Percentiles rank a stretch among this genome's conserved stretches.
Evolutionary conservation across 805 yeast species (phyloP).

Genomic region (Ogataea naganishii): DNA sequence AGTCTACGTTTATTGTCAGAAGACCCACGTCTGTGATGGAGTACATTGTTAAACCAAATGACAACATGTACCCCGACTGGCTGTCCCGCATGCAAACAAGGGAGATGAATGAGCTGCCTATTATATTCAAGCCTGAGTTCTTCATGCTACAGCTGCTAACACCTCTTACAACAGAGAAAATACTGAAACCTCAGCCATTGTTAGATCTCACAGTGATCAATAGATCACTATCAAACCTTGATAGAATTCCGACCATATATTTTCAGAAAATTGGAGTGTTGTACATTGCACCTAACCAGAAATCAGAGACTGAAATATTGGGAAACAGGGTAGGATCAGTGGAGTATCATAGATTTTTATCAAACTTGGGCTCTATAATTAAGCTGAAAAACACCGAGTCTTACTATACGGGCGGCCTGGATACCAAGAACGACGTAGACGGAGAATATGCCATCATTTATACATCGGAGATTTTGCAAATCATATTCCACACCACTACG

Average conservation of each 20-base stretch:
- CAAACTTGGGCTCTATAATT: slow-evolving; percentile 52
- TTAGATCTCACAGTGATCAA: slow-evolving; percentile 20
- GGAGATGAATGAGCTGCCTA: slow-evolving; percentile 10
- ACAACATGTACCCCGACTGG: slow-evolving; percentile 24
- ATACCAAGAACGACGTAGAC: slow-evolving; percentile 57
- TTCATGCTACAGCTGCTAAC: slow-evolving; percentile 11
- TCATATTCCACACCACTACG: slow-evolving; percentile 73
- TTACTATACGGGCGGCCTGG: slow-evolving; percentile 71
- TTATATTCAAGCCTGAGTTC: slow-evolving; percentile 13
- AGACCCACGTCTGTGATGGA: slow-evolving; percentile 59
- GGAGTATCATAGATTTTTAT: slow-evolving; percentile 51
- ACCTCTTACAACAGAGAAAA: slow-evolving; percentile 5
- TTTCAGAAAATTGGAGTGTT: slow-evolving; percentile 73
- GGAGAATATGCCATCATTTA: slow-evolving; percentile 71
- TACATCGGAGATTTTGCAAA: slow-evolving; percentile 62
- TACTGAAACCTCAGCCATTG: slow-evolving; percentile 12
- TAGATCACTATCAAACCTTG: slow-evolving; percentile 56
- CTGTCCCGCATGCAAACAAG: slow-evolving; percentile 6
- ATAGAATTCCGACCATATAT: slow-evolving; percentile 68
- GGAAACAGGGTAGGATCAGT: slow-evolving; percentile 56
- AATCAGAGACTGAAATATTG: slow-evolving; percentile 53
- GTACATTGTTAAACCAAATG: slow-evolving; percentile 35
- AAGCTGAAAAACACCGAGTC: slow-evolving; percentile 43
- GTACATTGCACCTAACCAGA: slow-evolving; percentile 65
- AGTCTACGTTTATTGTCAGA: slow-evolving; percentile 41